A percentile compares a stretch with the other conserved stretches of the same genome.
Evolutionary conservation across 2,329 filamentous ascomycete genomes (phyloP).

Genomic region (Trichoderma brevicompactum): DNA sequence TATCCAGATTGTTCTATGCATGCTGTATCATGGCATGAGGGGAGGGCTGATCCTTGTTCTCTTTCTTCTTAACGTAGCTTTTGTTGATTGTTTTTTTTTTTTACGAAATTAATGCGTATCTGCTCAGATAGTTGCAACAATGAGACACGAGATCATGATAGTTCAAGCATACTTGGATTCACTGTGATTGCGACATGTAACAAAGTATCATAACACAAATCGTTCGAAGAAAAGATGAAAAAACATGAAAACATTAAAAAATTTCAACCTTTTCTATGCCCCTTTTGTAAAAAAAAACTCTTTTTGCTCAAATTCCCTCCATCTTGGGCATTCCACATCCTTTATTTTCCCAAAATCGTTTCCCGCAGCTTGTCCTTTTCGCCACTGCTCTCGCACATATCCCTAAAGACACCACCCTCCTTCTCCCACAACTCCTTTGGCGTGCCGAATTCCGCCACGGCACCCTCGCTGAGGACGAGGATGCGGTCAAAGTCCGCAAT

Average conservation of each 20-base stretch:
- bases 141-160: conserved; percentile 9
- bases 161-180: not conserved
- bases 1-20: not conserved
- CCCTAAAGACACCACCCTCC: conserved; percentile 59
- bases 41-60: not conserved
- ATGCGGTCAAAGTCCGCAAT: conserved; percentile 79
- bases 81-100: not conserved
- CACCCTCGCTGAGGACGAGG: conserved; percentile 70
- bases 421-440: conserved; percentile 65
- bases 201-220: not conserved
- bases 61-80: too few species aligned
- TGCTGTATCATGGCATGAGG: not conserved
- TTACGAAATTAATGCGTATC: not conserved
- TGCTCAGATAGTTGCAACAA: conserved; percentile 19
- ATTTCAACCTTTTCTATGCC: not conserved
- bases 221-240: not conserved
- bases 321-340: too few species aligned
- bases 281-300: not conserved
- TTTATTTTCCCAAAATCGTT: conserved; percentile 46
- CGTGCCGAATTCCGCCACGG: conserved; percentile 68
- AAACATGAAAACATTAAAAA: not conserved
- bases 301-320: too few species aligned
- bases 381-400: conserved; percentile 66
- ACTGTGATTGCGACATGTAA: not conserved
- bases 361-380: conserved; percentile 58